phyloP scores from a whole-genome alignment of 768 basidiomycete species.

The Suillus luteus region DNA sequence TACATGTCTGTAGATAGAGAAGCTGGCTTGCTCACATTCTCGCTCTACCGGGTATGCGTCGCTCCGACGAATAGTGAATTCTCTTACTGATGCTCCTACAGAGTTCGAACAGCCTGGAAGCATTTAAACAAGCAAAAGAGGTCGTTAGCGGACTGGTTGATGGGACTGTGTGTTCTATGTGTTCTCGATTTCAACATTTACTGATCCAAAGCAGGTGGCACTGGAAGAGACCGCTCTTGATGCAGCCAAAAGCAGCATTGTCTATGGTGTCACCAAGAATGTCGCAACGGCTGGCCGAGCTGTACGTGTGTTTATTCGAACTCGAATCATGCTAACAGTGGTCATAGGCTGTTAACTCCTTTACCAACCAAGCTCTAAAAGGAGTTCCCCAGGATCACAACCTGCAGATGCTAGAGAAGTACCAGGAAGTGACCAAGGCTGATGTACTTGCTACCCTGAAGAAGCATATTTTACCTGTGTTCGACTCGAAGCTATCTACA shows the following conservation, averaged over 20 bases:
- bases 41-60: conserved; percentile 70
- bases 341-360: conserved; percentile 74
- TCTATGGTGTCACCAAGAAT: conserved; percentile 76
- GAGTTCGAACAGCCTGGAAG: conserved; percentile 80
- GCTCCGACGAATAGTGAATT: background rate
- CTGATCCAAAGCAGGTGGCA: conserved; percentile 54
- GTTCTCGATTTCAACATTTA: conserved; percentile 2
- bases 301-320: conserved; percentile 45
- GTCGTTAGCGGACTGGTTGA: conserved; percentile 81
- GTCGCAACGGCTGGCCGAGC: conserved; percentile 89
- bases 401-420: conserved; percentile 74
- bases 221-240: conserved; percentile 83
- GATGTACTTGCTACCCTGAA: conserved; percentile 71
- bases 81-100: conserved; percentile 32
- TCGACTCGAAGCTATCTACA: conserved; percentile 73
- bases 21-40: conserved; percentile 73
- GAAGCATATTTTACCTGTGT: conserved; percentile 83
- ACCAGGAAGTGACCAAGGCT: conserved; percentile 76
- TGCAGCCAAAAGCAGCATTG: conserved; percentile 89
- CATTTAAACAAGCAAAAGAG: conserved; percentile 76
- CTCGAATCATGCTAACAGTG: conserved; percentile 14
- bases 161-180: conserved; percentile 62
- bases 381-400: conserved; percentile 76
- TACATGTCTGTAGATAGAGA: conserved; percentile 74
- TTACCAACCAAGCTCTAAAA: conserved; percentile 89